Percentiles rank a stretch among this genome's conserved stretches.
Evolutionary conservation across 225 moss, liverwort and hornwort genomes (phyloP).

Genomic region (Climacium dendroides): DNA sequence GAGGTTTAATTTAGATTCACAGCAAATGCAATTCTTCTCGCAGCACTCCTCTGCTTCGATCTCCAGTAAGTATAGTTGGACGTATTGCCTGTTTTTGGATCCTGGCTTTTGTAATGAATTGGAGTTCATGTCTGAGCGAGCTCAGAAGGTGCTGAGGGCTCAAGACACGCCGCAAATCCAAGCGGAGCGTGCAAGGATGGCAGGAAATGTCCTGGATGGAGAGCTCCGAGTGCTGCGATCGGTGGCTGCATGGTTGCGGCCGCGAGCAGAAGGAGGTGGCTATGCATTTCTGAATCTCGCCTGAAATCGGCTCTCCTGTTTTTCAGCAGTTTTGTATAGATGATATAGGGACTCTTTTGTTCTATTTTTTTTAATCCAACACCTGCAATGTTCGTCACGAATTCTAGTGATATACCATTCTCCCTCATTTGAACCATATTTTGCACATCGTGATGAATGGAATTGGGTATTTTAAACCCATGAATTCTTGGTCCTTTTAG

Average conservation of each 20-base stretch:
- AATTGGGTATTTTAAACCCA: not conserved
- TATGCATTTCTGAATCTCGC: conserved; percentile 8
- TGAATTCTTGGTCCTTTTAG: not conserved
- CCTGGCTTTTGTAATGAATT: not conserved
- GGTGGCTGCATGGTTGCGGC: conserved; percentile 30
- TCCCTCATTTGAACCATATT: not conserved
- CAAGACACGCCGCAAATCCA: conserved; percentile 6
- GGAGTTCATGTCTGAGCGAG: not conserved
- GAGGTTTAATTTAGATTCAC: not conserved
- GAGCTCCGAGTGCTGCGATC: conserved; percentile 42
- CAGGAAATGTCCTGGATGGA: conserved; percentile 13
- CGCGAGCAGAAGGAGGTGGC: conserved; percentile 26
- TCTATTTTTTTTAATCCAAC: not conserved
- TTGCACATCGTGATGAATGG: not conserved
- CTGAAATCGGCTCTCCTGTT: not conserved
- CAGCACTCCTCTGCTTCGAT: not conserved
- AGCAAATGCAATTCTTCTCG: not conserved
- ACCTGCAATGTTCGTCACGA: not conserved
- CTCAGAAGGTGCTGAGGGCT: conserved; percentile 17
- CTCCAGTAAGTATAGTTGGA: not conserved
- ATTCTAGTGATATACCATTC: not conserved
- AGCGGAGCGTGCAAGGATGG: conserved; percentile 20
- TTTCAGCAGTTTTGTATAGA: not conserved
- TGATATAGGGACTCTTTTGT: not conserved
- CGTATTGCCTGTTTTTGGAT: not conserved